Percentiles rank a stretch among this genome's conserved stretches.
phyloP scores from a whole-genome alignment of 2,329 filamentous ascomycete genomes.

The Thermothelomyces thermophilus region DNA sequence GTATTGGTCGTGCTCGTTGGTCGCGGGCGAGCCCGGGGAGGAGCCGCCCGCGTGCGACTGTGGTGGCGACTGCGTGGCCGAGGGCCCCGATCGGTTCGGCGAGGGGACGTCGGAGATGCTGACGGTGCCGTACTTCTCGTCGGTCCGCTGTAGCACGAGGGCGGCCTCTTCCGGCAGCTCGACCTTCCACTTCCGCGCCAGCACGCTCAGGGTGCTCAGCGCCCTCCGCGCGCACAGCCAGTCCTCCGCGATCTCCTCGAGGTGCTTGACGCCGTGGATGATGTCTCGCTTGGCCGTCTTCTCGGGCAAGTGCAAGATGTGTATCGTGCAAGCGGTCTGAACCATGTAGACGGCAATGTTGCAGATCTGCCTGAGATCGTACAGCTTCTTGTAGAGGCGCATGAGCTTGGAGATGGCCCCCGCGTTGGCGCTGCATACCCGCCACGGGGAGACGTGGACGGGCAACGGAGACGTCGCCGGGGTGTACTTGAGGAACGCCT shows the following conservation, averaged over 20 bases:
- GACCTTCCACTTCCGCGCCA: slow-evolving; percentile 84
- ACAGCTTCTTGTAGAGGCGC: slow-evolving; percentile 85
- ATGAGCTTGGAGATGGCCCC: slow-evolving; percentile 89
- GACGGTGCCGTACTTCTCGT: slow-evolving; percentile 71
- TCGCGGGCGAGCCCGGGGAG: slow-evolving; percentile 19
- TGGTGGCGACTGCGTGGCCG: slow-evolving; percentile 21
- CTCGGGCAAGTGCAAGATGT: slow-evolving; percentile 85
- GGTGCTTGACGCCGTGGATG: slow-evolving; percentile 79
- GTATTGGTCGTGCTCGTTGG: slow-evolving; percentile 28
- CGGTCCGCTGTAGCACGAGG: slow-evolving; percentile 67
- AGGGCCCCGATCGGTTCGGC: slow-evolving; percentile 32
- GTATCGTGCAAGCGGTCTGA: slow-evolving; percentile 90
- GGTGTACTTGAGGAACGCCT: slow-evolving; percentile 88
- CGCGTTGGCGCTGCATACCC: slow-evolving; percentile 85
- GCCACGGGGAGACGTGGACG: slow-evolving; percentile 78
- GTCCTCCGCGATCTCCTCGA: slow-evolving; percentile 92
- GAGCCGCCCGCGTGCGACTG: slow-evolving; percentile 17
- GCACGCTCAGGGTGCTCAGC: slow-evolving; percentile 74
- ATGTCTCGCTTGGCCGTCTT: slow-evolving; percentile 87
- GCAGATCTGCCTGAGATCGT: slow-evolving; percentile 87
- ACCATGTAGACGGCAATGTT: slow-evolving; percentile 95
- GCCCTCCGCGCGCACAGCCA: slow-evolving; percentile 88
- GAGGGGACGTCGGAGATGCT: slow-evolving; percentile 55
- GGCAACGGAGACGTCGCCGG: slow-evolving; percentile 76
- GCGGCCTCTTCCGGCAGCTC: slow-evolving; percentile 79